These are phyloP conservation scores for Discostella stelligera DNA, from an alignment of 352 stramenopile species.

Conservation along the genomic window DNA sequence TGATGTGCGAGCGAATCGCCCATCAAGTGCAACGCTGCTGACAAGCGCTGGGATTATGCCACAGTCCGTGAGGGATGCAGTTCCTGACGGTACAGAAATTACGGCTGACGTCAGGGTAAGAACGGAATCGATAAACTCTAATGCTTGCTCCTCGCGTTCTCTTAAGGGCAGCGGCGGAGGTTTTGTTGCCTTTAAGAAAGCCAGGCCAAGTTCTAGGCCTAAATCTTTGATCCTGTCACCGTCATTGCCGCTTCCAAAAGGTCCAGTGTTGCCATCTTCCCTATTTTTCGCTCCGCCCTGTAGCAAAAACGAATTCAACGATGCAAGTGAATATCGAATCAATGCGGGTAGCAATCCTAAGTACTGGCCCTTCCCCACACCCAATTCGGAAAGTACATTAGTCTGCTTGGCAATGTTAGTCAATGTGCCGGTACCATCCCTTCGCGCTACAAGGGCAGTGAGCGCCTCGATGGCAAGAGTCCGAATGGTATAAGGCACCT, in stretches of 20 bases:
- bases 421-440: slow-evolving; percentile 60
- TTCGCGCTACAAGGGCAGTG: slow-evolving; percentile 68
- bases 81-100: slow-evolving; percentile 70
- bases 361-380: slow-evolving; percentile 80
- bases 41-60: slow-evolving; percentile 82
- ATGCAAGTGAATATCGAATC: slow-evolving; percentile 76
- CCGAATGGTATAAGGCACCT: slow-evolving; percentile 65
- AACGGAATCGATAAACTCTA: slow-evolving; percentile 80
- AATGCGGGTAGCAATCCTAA: slow-evolving; percentile 78
- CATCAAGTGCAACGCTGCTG: slow-evolving; percentile 64
- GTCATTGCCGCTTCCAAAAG: neutral
- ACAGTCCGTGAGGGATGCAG: slow-evolving; percentile 76
- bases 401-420: slow-evolving; percentile 63
- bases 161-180: slow-evolving; percentile 39
- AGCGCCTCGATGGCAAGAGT: slow-evolving; percentile 72
- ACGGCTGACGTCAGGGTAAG: slow-evolving; percentile 76
- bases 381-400: slow-evolving; percentile 78
- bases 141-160: slow-evolving; percentile 59
- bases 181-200: slow-evolving; percentile 73
- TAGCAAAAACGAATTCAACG: slow-evolving; percentile 67
- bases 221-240: slow-evolving; percentile 29
- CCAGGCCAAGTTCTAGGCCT: slow-evolving; percentile 71
- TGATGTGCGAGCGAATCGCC: slow-evolving; percentile 25
- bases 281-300: neutral
- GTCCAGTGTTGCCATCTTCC: neutral